Evolutionary conservation across 1,284 basidiomycete species (phyloP).

Genomic region (Leccinum pachyderme): DNA sequence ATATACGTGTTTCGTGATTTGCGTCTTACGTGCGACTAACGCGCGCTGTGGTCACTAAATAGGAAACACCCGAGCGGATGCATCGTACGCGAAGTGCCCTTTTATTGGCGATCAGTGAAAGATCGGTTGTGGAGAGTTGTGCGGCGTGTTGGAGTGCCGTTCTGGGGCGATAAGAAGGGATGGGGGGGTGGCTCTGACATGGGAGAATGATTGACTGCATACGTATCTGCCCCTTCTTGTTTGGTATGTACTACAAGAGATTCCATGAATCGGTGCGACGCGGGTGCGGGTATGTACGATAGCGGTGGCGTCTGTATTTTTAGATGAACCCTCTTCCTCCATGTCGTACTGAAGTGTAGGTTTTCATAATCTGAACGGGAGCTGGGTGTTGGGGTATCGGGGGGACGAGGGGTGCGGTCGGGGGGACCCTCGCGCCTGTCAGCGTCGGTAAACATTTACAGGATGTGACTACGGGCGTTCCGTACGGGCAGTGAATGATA

Average conservation of each 20-base stretch:
- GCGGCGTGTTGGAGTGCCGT: conserved; percentile 35
- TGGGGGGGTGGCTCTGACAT: neutral
- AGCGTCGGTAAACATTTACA: conserved; percentile 7
- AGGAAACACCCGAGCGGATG: conserved; percentile 27
- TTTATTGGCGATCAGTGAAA: conserved; percentile 40
- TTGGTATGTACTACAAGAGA: neutral
- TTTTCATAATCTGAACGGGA: neutral
- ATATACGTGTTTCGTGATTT: conserved; percentile 7
- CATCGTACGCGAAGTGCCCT: conserved; percentile 39
- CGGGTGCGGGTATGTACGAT: conserved; percentile 6
- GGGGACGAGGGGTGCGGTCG: neutral
- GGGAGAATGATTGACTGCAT: neutral
- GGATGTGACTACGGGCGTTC: conserved; percentile 2
- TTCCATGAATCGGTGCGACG: conserved; percentile 4
- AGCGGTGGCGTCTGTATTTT: neutral
- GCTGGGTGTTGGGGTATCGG: neutral
- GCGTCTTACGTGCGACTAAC: conserved; percentile 12
- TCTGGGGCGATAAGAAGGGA: conserved; percentile 2
- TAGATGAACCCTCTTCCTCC: neutral
- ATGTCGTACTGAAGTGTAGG: neutral
- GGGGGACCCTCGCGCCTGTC: neutral
- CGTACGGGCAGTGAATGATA: neutral
- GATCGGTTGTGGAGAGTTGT: conserved; percentile 46
- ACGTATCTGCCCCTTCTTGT: neutral
- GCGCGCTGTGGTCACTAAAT: neutral